Base-by-base conservation (phyloP, 176 grass and related monocot genomes). In the Pontederia crassipes region DNA sequence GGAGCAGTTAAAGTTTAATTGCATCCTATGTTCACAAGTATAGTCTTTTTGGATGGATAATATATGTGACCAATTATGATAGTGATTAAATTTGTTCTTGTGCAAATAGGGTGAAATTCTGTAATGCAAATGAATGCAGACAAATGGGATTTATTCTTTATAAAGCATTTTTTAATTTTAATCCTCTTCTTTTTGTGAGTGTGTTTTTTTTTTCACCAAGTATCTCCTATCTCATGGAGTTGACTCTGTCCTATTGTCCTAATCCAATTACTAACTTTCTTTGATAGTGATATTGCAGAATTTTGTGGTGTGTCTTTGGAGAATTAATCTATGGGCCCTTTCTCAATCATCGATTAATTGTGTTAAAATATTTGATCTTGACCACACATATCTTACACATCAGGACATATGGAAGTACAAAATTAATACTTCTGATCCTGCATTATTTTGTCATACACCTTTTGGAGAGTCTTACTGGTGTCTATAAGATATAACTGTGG, bases 291-390 rank as follows among this genome's bases (percentile, higher is more conserved):
- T 63, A 40, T 62, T 81, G 17, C 63, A 98, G 93, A 89, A 83
- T 48, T 72, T 98, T 67, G 86, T 89, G 84, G 86, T 98, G 78
- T 98, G 93, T 87, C 74, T 98, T 13, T 98, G 93, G 93, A 87
- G 93, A 68, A 52, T 98, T 66, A 98, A 92, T 77, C 69, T 98
- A 62, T 98, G 93, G 84, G 87, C 89, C 40, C 92, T 98, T 62
- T 66, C 84, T 0, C 87, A 89, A 68, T 98, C 93, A 66, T 81
- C 87, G 52, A 71, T 92, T n/a, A 98, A 76, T 53, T 98, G 88
- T 72, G 68, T 82, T 61, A 87, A 63, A 74, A 74, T 98, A 63
- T 98, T 98, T 81, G 87, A 98, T 87, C 87, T 98, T 77, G 54
- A 78, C 27, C 87, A 92, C 49, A 76, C 87, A 28, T 87, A 98